Percentiles rank a stretch among this genome's conserved stretches.
These are phyloP conservation scores for Monosporascus sp. DNA, from an alignment of 2,329 filamentous ascomycete genomes.

Conservation along the genomic window DNA sequence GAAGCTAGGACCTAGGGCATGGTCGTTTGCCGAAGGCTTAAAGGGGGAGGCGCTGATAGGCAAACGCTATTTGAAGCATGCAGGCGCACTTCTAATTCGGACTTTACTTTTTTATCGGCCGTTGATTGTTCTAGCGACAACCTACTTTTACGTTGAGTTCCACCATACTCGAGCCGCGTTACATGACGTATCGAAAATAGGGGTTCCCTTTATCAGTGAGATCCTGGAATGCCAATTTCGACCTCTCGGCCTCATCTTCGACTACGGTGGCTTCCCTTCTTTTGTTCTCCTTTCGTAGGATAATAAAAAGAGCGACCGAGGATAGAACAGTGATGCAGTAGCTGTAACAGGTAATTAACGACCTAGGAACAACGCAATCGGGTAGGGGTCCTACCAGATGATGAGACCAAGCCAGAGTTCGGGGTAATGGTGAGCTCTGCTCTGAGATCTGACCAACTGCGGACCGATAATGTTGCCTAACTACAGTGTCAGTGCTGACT, in stretches of 20 bases:
- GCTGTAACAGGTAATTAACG: constrained; percentile 28
- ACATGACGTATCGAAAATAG: constrained; percentile 59
- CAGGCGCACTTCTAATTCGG: no score
- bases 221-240: constrained; percentile 61
- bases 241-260: constrained; percentile 56
- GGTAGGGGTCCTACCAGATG: constrained; percentile 36
- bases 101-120: no score
- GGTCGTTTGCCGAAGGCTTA: no score
- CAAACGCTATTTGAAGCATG: no score
- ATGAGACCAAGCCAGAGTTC: constrained; percentile 67
- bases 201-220: constrained; percentile 64
- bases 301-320: constrained; percentile 49
- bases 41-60: no score
- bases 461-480: constrained; percentile 68
- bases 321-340: constrained; percentile 64
- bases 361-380: background rate
- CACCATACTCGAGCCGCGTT: constrained; percentile 1
- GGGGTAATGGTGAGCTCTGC: constrained; percentile 62
- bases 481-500: background rate
- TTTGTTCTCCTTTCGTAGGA: constrained; percentile 56
- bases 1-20: no score
- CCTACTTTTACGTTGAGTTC: no score
- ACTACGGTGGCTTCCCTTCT: constrained; percentile 38
- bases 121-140: no score
- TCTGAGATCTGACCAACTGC: constrained; percentile 63